A percentile compares a stretch with the other conserved stretches of the same genome.
phyloP scores from a whole-genome alignment of 1,139 yeast genomes.

The Meyerozyma carpophila region DNA sequence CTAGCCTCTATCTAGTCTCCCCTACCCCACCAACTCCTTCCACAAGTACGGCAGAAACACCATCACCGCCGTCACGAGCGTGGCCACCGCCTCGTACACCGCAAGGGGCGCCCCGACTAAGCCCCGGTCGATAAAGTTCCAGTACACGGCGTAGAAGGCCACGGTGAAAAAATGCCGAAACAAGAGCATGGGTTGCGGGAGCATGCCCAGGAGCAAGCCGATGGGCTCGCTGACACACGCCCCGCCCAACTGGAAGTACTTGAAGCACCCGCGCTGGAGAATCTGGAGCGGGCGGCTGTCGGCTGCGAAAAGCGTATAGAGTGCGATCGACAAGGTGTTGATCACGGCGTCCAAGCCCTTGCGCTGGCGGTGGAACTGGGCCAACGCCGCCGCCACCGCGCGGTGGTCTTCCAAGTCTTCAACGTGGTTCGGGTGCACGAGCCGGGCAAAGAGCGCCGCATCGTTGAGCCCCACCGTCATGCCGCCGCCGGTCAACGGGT shows the following conservation, averaged over 20 bases:
- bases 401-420: slow-evolving; percentile 57
- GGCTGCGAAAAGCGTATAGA: slow-evolving; percentile 88
- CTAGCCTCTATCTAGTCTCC: neutral
- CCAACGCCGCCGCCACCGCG: slow-evolving; percentile 48
- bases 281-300: slow-evolving; percentile 58
- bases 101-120: slow-evolving; percentile 68
- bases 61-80: slow-evolving; percentile 66
- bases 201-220: slow-evolving; percentile 75
- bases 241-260: slow-evolving; percentile 82
- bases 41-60: slow-evolving; percentile 76
- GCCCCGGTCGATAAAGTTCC: slow-evolving; percentile 67
- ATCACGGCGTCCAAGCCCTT: slow-evolving; percentile 78
- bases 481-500: slow-evolving; percentile 98
- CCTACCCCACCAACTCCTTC: slow-evolving; percentile 30
- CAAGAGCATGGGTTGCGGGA: slow-evolving; percentile 67
- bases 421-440: slow-evolving; percentile 53
- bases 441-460: slow-evolving; percentile 60
- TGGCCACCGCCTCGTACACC: slow-evolving; percentile 60
- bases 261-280: slow-evolving; percentile 84
- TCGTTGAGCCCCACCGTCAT: slow-evolving; percentile 97
- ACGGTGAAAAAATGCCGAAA: slow-evolving; percentile 87
- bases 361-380: slow-evolving; percentile 69
- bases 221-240: slow-evolving; percentile 74
- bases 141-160: slow-evolving; percentile 74
- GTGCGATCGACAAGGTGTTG: slow-evolving; percentile 85